These are phyloP conservation scores for Drosera capensis DNA, from an alignment of 148 eudicot genomes.

Conservation along the genomic window DNA sequence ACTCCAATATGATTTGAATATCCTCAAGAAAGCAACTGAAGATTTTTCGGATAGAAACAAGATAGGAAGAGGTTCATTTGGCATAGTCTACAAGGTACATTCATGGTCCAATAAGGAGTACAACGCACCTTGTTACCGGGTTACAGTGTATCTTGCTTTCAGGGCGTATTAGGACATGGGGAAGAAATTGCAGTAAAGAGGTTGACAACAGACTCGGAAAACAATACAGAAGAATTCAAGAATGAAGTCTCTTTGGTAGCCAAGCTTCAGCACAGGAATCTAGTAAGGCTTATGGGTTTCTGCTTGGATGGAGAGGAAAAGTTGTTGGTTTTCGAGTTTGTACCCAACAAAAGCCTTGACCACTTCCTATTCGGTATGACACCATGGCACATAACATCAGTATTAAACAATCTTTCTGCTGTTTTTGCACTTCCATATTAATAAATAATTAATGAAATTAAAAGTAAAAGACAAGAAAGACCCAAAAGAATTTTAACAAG, in stretches of 20 bases:
- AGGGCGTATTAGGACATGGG: constrained; percentile 14
- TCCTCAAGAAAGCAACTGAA: constrained; percentile 9
- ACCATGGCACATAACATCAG: constrained; percentile 14
- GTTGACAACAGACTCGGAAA: constrained; percentile 8
- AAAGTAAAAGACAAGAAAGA: too few species aligned
- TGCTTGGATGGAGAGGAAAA: constrained; percentile 17
- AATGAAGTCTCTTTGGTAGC: constrained; percentile 17
- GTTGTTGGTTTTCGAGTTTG: constrained; percentile 33
- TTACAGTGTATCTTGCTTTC: background rate
- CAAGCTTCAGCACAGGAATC: constrained; percentile 38
- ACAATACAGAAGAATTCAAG: constrained; percentile 14
- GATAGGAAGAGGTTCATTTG: too few species aligned
- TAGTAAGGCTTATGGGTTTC: constrained; percentile 30
- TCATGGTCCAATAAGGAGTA: background rate
- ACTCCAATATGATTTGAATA: constrained; percentile 7
- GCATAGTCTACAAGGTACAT: background rate
- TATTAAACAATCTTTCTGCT: background rate
- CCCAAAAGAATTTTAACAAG: too few species aligned
- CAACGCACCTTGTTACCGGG: background rate
- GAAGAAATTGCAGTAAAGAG: constrained; percentile 20
- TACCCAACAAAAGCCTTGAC: constrained; percentile 34
- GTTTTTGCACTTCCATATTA: background rate
- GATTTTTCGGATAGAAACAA: background rate
- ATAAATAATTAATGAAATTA: background rate
- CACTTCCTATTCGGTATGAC: constrained; percentile 21